Base-by-base conservation (phyloP, 768 basidiomycete genomes). In the Lentinula raphanica region DNA sequence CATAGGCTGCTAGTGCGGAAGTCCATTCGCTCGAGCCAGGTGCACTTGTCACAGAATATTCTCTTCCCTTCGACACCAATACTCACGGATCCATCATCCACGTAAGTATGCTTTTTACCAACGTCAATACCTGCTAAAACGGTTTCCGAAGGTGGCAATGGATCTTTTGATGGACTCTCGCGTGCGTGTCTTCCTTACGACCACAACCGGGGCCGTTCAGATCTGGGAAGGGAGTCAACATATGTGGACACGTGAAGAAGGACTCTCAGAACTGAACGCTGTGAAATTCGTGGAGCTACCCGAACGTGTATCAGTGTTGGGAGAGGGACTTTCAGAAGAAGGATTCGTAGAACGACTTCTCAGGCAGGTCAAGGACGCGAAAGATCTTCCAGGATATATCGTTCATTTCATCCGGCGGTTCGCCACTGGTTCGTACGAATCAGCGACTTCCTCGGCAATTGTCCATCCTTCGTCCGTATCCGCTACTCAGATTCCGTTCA, bases 211-310 rank as follows among this genome's bases (percentile, higher is more conserved):
- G 9, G 76, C 90, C 3, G 64, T 94, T 27, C 88, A 94, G 63
- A 71, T 88, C 8, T 92, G 92, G 89, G 73, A 83, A 48, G 78
- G 81, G 23, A 75, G 82, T 28, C 66, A 75, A 35, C 72, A 83
- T 28, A 75, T 79, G 28, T 96, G 93, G 92, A 81, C 80, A 0
- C 79, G 94, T 49, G 94, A 96, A 66, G 94, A 98, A 67, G 79
- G 83, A 1, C 76, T 96, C 9, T 75, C 90, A 0, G 76, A 82
- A 2, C 78, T 91, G 49, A 71, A 77, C 23, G 78, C 80, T 0
- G 85, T 86, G 1, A 81, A 85, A 53, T 84, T 94, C 58, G 81
- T 94, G 21, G 90, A 93, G 62, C 78, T 96, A 15, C 91, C 91
- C 0, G 89, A 91, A 68, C 70, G 74, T 17, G 66, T 70, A 9